phyloP scores from a whole-genome alignment of 257 asterid species.

The Paraleonurus japonicus region DNA sequence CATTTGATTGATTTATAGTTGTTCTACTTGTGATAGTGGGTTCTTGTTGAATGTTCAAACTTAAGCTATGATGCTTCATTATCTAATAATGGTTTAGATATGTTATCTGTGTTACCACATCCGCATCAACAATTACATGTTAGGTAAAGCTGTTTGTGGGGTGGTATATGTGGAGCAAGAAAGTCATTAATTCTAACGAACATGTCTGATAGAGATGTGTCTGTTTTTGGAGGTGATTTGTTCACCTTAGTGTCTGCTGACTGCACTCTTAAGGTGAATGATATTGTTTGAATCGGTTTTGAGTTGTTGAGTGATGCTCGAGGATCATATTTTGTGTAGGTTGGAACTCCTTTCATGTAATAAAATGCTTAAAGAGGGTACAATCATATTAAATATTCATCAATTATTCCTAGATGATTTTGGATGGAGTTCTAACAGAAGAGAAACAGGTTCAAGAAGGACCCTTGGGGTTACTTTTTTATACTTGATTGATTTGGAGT shows the following conservation, averaged over 20 bases:
- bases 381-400: neutral
- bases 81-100: neutral
- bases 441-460: neutral
- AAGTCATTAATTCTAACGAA: neutral
- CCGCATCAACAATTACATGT: neutral
- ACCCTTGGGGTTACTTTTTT: neutral
- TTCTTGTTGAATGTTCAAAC: conserved; percentile 11
- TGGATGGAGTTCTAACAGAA: neutral
- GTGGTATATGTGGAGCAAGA: neutral
- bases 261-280: neutral
- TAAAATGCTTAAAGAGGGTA: neutral
- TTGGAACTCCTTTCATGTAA: neutral
- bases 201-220: neutral
- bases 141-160: neutral
- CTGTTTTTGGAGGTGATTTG: neutral
- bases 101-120: neutral
- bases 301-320: neutral
- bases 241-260: neutral
- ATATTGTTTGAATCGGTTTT: neutral
- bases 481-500: neutral
- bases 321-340: neutral
- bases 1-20: neutral
- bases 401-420: neutral
- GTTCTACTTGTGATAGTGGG: neutral
- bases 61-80: conserved; percentile 3